Evolutionary conservation across 352 stramenopile species (phyloP), one percentile per base, ranked within the genome.

Genomic region (Elongisporangium prolatum): DNA sequence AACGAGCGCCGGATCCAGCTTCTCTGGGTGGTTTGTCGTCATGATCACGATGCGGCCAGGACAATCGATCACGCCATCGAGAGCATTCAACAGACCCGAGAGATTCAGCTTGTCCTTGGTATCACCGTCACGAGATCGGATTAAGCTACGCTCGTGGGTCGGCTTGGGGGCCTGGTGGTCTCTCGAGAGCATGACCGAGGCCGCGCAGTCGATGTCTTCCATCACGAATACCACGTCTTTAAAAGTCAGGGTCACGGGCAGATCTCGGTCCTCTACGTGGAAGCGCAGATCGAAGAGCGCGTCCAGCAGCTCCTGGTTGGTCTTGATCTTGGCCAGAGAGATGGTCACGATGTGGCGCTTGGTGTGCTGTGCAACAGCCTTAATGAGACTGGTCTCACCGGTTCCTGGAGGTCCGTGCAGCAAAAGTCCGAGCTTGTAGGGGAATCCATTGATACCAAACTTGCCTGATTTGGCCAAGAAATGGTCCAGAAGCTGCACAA

Each of bases 11-110:
- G 86, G 75, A 64, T 98, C 92, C 16, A 98, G 77, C 56, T 89
- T 92, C 69, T 98, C 93, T 10, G 89, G 93, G 63, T 97, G 86
- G 70, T 98, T 98, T 17, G 87, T 96, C 11, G 93, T 97, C 83
- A 97, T 96, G 68, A 98, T 91, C 1, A 97, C 74, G 57, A 98
- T 97, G 49, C 89, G 81, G 0, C 84, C 89, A 18, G 86, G 84
- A 18, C 74, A 90, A 61, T 97, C 89, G 20, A 97, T 89, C 7
- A 98, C 82, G 4, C 91, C 93, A 64, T 98, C 93, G 5, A 98
- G 67, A 1, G 95, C 88, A 52, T 98, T 97, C 1, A 97, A 61
- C 40, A 98, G 65, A 0, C 89, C 88, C 14, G 80, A 74, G 7
- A 97, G 67, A 49, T 85, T 95, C n/a, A 97, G 70, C 71, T 91